Evolutionary conservation across 2,329 filamentous ascomycete genomes (phyloP).

Genomic region (Pyricularia sp.): DNA sequence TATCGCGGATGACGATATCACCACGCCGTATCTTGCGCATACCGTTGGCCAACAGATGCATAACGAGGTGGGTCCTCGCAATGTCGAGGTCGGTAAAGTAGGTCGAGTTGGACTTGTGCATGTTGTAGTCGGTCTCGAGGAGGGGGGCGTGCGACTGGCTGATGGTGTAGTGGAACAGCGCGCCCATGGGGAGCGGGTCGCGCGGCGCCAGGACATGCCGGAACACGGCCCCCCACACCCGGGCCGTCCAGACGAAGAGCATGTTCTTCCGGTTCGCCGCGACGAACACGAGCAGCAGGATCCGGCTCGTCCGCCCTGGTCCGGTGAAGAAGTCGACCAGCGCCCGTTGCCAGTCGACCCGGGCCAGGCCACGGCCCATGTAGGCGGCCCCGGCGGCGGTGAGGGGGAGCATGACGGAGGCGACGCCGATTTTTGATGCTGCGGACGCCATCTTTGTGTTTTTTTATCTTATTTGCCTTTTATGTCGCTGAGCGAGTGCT

Average conservation of each 20-base stretch:
- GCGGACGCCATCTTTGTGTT: constrained; percentile 15
- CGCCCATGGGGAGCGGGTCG: constrained; percentile 15
- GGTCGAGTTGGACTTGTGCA: constrained; percentile 44
- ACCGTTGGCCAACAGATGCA: constrained; percentile 53
- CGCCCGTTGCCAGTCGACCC: constrained; percentile 29
- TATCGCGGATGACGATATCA: constrained; percentile 39
- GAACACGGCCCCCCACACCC: constrained; percentile 24
- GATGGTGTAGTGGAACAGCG: constrained; percentile 27
- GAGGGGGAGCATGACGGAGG: constrained; percentile 26
- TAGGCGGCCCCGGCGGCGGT: constrained; percentile 34
- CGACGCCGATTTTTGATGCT: constrained; percentile 15
- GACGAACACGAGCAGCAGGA: constrained; percentile 44
- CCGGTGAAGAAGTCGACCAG: constrained; percentile 39
- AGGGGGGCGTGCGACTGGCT: constrained; percentile 19
- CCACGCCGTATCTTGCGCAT: constrained; percentile 43
- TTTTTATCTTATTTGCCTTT: not conserved
- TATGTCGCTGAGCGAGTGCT: not conserved
- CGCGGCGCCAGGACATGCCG: constrained; percentile 18
- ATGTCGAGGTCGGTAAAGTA: constrained; percentile 85
- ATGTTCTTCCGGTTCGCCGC: constrained; percentile 64
- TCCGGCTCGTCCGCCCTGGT: constrained; percentile 42
- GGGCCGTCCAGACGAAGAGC: constrained; percentile 67
- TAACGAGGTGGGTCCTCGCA: constrained; percentile 71
- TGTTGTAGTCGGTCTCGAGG: constrained; percentile 28
- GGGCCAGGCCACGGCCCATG: constrained; percentile 27